phyloP scores from a whole-genome alignment of 2,329 filamentous ascomycete genomes.

The Cordyceps fumosorosea region DNA sequence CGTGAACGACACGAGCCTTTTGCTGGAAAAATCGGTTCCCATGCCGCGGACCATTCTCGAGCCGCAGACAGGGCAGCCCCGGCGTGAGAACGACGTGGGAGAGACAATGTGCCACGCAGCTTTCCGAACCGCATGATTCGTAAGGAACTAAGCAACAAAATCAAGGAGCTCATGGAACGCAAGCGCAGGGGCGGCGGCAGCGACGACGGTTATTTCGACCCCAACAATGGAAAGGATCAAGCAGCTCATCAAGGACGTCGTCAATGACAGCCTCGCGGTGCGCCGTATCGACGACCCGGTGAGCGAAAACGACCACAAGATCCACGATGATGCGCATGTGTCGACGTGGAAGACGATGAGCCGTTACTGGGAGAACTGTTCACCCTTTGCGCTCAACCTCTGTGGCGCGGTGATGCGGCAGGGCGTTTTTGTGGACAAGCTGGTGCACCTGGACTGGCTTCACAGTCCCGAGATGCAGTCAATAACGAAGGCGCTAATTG shows the following conservation, averaged over 20 bases:
- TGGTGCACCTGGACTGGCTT: conserved; percentile 71
- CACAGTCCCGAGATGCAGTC: conserved; percentile 58
- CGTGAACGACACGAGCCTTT: conserved; percentile 42
- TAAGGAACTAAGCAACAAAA: conserved; percentile 33
- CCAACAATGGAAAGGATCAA: conserved; percentile 47
- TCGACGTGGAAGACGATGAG: conserved; percentile 61
- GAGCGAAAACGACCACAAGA: conserved; percentile 10
- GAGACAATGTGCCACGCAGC: conserved; percentile 23
- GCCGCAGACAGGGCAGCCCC: conserved; percentile 42
- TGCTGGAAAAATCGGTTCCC: conserved; percentile 42
- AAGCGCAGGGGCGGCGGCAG: conserved; percentile 14
- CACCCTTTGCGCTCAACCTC: conserved; percentile 58
- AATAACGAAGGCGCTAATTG: conserved; percentile 59
- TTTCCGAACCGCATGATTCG: conserved; percentile 56
- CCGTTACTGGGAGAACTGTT: conserved; percentile 63
- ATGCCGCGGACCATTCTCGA: conserved; percentile 65
- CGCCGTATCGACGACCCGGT: conserved; percentile 31
- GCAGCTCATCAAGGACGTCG: conserved; percentile 38
- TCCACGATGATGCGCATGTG: conserved; percentile 28
- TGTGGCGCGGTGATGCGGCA: conserved; percentile 60
- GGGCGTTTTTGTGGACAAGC: conserved; percentile 62
- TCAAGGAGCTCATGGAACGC: conserved; percentile 35
- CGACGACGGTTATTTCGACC: too few relatives aligned
- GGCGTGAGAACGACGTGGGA: conserved; percentile 19
- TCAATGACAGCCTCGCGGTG: conserved; percentile 33